Conservation (phyloP, 305 asterid genomes). For the Stenogyne calaminthoides region DNA sequence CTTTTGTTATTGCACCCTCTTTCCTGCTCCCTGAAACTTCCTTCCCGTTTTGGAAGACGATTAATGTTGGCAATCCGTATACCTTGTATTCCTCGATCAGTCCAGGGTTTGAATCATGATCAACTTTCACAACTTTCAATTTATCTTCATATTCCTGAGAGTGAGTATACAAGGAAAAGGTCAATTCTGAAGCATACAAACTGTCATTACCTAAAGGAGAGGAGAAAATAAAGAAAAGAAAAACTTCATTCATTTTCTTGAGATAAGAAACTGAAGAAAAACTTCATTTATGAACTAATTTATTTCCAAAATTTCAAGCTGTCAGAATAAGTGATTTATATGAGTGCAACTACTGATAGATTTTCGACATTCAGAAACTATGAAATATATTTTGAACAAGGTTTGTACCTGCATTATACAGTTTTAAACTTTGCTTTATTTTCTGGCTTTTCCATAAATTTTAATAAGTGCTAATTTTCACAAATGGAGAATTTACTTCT, state of each 20-base stretch:
- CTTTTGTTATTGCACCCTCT: conserved; percentile 87
- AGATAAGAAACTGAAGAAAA: too few species aligned
- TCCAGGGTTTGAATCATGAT: conserved; percentile 75
- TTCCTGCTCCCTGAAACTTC: conserved; percentile 77
- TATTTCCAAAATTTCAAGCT: background rate
- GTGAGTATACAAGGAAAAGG: background rate
- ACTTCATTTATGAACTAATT: background rate
- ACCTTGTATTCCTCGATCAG: conserved; percentile 84
- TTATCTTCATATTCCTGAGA: conserved; percentile 73
- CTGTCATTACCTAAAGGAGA: background rate
- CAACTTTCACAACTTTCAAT: conserved; percentile 70
- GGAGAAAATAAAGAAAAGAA: background rate
- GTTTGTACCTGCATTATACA: background rate
- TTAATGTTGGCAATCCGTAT: conserved; percentile 79
- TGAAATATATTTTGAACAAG: background rate
- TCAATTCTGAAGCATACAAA: background rate
- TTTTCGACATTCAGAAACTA: background rate
- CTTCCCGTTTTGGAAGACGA: conserved; percentile 74
- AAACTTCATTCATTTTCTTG: too few species aligned
- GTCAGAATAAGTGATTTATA: background rate
- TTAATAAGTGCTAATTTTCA: background rate
- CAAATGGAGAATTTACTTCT: background rate
- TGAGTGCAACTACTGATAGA: background rate
- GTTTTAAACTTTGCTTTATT: background rate
- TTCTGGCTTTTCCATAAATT: background rate